Conservation (phyloP, 2,329 filamentous ascomycete species). For the Fusarium bulbicola region DNA sequence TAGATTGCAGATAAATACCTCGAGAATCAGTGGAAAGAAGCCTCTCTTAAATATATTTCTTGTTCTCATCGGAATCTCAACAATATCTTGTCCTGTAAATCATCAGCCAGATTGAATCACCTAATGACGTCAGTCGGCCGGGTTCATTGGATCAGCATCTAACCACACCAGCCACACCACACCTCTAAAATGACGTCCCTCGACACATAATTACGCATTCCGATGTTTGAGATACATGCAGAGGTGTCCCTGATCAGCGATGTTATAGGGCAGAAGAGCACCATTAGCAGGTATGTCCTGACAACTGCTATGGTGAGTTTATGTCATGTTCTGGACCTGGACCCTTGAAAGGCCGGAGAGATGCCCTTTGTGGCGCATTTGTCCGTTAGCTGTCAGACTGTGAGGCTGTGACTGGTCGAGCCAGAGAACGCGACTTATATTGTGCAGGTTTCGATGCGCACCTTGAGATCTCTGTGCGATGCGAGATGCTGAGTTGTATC, state of each 20-base stretch:
- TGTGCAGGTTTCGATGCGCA: conserved; percentile 8
- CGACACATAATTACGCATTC: conserved; percentile 32
- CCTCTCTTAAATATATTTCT: conserved; percentile 11
- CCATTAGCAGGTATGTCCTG: conserved; percentile 20
- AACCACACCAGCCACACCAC: conserved; percentile 23
- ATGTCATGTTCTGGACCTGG: conserved; percentile 25
- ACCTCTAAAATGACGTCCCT: conserved; percentile 38
- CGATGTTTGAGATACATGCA: conserved; percentile 8
- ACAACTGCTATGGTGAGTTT: conserved; percentile 8
- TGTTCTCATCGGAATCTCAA: not conserved
- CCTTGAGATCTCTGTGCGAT: conserved; percentile 4
- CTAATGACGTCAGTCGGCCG: conserved; percentile 40
- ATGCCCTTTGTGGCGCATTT: conserved; percentile 7
- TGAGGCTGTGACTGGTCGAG: conserved; percentile 25
- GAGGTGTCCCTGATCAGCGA: conserved; percentile 7
- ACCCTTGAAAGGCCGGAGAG: conserved; percentile 22
- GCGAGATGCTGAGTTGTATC: conserved; percentile 8
- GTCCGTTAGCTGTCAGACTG: conserved; percentile 27
- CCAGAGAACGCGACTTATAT: conserved; percentile 2
- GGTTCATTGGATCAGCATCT: conserved; percentile 13
- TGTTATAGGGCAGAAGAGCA: conserved; percentile 18
- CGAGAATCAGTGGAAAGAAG: not conserved
- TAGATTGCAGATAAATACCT: not conserved
- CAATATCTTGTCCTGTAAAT: conserved; percentile 23
- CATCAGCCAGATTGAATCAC: conserved; percentile 12